A percentile compares a stretch with the other conserved stretches of the same genome.
Evolutionary conservation across 2,329 filamentous ascomycete genomes (phyloP).

Genomic region (Biscogniauxia marginata): DNA sequence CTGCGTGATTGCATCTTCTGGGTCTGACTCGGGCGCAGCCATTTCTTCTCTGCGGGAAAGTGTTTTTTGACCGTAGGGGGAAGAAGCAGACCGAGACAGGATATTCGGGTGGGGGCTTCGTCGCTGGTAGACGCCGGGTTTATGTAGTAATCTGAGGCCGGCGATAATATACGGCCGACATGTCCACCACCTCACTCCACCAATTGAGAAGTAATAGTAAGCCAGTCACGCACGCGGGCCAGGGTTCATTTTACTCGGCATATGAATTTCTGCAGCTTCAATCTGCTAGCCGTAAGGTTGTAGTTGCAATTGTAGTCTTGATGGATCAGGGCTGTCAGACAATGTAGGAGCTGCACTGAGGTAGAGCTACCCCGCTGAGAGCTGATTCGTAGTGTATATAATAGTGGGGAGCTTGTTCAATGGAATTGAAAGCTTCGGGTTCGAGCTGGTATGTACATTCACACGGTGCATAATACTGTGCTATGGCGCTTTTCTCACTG

Average conservation of each 20-base stretch:
- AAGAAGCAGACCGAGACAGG: not conserved
- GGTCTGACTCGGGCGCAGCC: constrained; percentile 23
- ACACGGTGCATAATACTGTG: too few relatives aligned
- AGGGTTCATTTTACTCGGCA: not conserved
- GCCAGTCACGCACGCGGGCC: not conserved
- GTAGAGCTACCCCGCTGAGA: not conserved
- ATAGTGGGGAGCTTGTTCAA: not conserved
- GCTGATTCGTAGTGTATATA: not conserved
- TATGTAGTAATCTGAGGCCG: not conserved
- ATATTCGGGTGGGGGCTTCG: not conserved
- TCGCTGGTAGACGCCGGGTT: not conserved
- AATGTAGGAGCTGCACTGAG: not conserved
- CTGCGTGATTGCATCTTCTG: constrained; percentile 40
- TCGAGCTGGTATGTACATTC: not conserved
- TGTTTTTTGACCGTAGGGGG: too few relatives aligned
- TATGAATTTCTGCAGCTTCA: not conserved
- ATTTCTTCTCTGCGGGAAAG: constrained; percentile 17
- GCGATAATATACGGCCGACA: not conserved
- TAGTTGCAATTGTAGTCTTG: not conserved
- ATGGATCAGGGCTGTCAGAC: too few relatives aligned
- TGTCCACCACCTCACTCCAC: too few relatives aligned
- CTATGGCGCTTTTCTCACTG: too few relatives aligned
- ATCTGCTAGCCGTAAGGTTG: not conserved
- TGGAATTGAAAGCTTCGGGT: not conserved
- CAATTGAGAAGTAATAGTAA: not conserved